These are phyloP conservation scores for Gastrolobium villosum DNA, from an alignment of 306 rosid genomes.

Conservation along the genomic window DNA sequence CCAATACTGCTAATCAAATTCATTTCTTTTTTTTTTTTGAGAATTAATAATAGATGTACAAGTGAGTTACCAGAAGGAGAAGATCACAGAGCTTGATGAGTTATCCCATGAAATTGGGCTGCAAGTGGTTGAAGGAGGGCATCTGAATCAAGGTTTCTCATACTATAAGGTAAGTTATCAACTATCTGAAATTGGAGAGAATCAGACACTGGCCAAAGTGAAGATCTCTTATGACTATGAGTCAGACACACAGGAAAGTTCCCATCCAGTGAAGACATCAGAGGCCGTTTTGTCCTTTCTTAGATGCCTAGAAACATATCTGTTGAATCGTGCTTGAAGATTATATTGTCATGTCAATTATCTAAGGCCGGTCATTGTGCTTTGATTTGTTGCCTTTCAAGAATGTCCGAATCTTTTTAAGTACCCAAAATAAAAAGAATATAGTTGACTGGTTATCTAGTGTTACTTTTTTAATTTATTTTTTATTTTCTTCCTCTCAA, in stretches of 20 bases:
- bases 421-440: neutral
- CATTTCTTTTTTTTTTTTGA: neutral
- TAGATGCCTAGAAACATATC: slow-evolving; percentile 10
- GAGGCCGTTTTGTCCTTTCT: slow-evolving; percentile 17
- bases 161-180: slow-evolving; percentile 61
- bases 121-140: slow-evolving; percentile 66
- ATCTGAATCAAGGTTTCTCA: slow-evolving; percentile 61
- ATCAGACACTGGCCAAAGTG: slow-evolving; percentile 58
- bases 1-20: neutral
- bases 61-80: slow-evolving; percentile 58
- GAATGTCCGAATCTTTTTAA: neutral
- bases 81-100: slow-evolving; percentile 65
- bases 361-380: too few species aligned
- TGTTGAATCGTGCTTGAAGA: slow-evolving; percentile 28
- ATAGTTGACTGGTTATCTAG: too few species aligned
- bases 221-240: slow-evolving; percentile 59
- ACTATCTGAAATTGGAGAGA: slow-evolving; percentile 39
- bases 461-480: too few species aligned
- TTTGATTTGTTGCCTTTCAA: neutral
- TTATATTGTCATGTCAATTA: neutral
- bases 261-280: slow-evolving; percentile 40
- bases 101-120: slow-evolving; percentile 52
- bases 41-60: slow-evolving; percentile 35
- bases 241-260: slow-evolving; percentile 29
- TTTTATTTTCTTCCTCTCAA: too few species aligned